Evolutionary conservation across 768 basidiomycete genomes (phyloP).

Genomic region (Rhizopogon vinicolor): DNA sequence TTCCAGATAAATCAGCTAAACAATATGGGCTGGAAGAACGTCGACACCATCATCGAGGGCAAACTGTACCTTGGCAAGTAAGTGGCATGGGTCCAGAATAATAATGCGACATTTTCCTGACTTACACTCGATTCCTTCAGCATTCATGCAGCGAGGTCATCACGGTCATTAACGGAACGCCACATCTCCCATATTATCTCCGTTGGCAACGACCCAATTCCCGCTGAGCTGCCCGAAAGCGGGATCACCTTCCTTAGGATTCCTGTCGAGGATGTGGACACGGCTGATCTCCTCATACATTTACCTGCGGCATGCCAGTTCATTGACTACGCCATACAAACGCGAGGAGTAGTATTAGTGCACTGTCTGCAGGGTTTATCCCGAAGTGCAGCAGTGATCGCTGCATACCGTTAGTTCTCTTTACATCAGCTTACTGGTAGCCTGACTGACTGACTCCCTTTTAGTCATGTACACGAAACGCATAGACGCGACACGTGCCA

Average conservation of each 20-base stretch:
- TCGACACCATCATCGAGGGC: constrained; percentile 61
- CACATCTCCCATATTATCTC: constrained; percentile 78
- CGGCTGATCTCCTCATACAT: constrained; percentile 63
- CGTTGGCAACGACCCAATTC: constrained; percentile 68
- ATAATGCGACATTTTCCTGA: neutral
- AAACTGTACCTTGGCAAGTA: constrained; percentile 73
- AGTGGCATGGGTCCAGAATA: constrained; percentile 29
- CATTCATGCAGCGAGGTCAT: constrained; percentile 64
- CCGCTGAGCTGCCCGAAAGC: constrained; percentile 65
- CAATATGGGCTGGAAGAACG: constrained; percentile 54
- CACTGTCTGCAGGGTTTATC: constrained; percentile 66
- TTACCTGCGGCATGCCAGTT: constrained; percentile 64
- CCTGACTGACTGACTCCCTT: constrained; percentile 9
- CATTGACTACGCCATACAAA: constrained; percentile 55
- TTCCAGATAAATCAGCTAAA: constrained; percentile 20
- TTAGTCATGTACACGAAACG: constrained; percentile 66
- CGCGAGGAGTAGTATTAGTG: constrained; percentile 60
- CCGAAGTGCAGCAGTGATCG: constrained; percentile 64
- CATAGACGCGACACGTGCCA: constrained; percentile 51
- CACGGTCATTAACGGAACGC: constrained; percentile 66
- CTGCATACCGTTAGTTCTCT: constrained; percentile 62
- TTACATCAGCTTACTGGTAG: neutral
- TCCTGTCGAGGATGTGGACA: constrained; percentile 64
- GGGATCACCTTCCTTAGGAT: constrained; percentile 69
- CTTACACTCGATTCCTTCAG: constrained; percentile 29